These are phyloP conservation scores for Annona squamosa DNA, from an alignment of 164 flowering plant species.

Conservation along the genomic window DNA sequence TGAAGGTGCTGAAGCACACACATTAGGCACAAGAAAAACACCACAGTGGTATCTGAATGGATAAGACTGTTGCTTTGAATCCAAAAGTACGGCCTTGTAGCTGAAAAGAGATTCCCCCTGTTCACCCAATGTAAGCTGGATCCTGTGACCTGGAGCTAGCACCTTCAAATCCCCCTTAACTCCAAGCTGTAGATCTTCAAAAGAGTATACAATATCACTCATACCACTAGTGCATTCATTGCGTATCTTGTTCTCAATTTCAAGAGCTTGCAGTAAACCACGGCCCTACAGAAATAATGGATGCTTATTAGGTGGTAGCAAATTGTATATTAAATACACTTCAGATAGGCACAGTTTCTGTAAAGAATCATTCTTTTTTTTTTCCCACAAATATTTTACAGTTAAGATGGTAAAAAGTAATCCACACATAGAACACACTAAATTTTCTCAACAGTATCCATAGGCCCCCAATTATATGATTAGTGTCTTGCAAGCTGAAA, in stretches of 20 bases:
- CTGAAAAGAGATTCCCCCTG: slow-evolving; percentile 38
- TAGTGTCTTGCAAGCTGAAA: not conserved
- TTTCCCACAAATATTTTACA: not conserved
- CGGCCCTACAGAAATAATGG: slow-evolving; percentile 36
- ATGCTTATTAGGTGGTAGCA: not conserved
- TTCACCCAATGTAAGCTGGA: slow-evolving; percentile 56
- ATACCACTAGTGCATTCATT: slow-evolving; percentile 39
- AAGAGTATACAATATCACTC: slow-evolving; percentile 47
- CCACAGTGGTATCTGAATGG: slow-evolving; percentile 60
- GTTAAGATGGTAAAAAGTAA: not conserved
- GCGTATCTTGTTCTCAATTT: slow-evolving; percentile 65
- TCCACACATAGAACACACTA: not conserved
- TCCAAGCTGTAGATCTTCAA: slow-evolving; percentile 78
- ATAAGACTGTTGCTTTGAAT: slow-evolving; percentile 44
- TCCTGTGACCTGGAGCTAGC: slow-evolving; percentile 54
- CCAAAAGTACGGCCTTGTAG: slow-evolving; percentile 77
- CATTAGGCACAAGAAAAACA: slow-evolving; percentile 85
- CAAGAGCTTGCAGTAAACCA: slow-evolving; percentile 62
- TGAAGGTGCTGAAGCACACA: slow-evolving; percentile 13
- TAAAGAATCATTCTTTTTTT: not conserved
- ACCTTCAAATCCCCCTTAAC: slow-evolving; percentile 50
- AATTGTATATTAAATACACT: not conserved
- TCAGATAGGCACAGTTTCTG: not conserved
- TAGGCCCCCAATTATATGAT: too few relatives aligned
- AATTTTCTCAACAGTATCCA: too few relatives aligned